Percentiles rank a stretch among this genome's conserved stretches.
Evolutionary conservation across 2,329 filamentous ascomycete genomes (phyloP).

Genomic region (Talaromyces sp.): DNA sequence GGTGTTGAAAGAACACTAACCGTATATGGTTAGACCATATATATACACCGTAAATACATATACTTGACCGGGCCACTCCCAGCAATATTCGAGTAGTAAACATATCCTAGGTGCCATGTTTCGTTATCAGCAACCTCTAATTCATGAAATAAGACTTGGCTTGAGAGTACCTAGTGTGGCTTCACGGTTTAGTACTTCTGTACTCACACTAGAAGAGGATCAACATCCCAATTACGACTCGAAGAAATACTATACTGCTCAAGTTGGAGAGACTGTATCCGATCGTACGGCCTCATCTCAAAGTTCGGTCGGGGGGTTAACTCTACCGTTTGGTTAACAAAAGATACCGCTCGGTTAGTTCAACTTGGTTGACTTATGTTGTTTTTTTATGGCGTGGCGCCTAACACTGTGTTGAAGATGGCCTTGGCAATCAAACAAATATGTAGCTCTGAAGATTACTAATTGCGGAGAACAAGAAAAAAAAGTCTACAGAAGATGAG

Average conservation of each 20-base stretch:
- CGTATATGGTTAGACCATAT: background rate
- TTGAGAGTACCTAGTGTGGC: background rate
- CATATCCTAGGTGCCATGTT: background rate
- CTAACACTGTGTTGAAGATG: constrained; percentile 32
- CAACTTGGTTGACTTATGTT: too few relatives aligned
- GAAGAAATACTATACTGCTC: constrained; percentile 20
- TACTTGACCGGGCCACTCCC: too few relatives aligned
- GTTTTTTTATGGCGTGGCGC: constrained; percentile 12
- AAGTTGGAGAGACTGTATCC: background rate
- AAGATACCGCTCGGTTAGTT: constrained; percentile 32
- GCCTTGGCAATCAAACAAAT: constrained; percentile 12
- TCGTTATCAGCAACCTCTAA: background rate
- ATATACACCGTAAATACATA: too few relatives aligned
- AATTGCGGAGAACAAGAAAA: background rate
- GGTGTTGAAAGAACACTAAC: background rate
- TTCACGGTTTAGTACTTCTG: too few relatives aligned
- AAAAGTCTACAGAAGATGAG: constrained; percentile 17
- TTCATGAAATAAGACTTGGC: background rate
- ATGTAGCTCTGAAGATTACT: constrained; percentile 7
- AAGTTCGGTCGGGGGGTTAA: constrained; percentile 33
- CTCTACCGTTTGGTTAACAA: constrained; percentile 2
- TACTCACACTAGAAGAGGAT: background rate
- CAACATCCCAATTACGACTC: background rate
- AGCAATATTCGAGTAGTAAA: too few relatives aligned
- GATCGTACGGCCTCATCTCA: constrained; percentile 28